These are phyloP conservation scores for Jaminaea rosea DNA, from an alignment of 1,284 basidiomycete genomes.

Conservation along the genomic window DNA sequence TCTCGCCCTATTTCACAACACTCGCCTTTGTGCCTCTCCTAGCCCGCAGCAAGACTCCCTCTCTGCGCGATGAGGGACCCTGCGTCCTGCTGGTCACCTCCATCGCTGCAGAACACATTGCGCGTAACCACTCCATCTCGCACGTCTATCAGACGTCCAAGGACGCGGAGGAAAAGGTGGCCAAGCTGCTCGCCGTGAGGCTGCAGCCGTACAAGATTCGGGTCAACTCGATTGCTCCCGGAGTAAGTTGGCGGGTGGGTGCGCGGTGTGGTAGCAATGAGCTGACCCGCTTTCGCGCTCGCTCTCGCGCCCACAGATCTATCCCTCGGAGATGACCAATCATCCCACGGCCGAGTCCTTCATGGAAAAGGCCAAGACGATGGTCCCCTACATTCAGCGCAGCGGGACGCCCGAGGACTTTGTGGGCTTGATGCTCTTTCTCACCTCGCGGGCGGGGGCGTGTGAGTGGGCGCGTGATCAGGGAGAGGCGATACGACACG, in stretches of 20 bases:
- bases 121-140: neutral
- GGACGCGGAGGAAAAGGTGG: constrained; percentile 1
- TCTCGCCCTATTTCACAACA: constrained; percentile 7
- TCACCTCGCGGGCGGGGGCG: constrained; percentile 1
- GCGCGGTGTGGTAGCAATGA: too few species aligned
- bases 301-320: too few species aligned
- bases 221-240: constrained; percentile 9
- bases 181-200: constrained; percentile 6
- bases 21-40: constrained; percentile 11
- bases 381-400: neutral
- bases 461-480: too few species aligned
- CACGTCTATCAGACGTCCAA: neutral
- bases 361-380: neutral
- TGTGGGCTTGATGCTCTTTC: neutral
- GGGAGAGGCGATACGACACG: too few species aligned
- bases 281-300: too few species aligned
- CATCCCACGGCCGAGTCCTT: neutral
- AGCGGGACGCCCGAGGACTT: constrained; percentile 1
- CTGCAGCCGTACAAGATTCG: constrained; percentile 11
- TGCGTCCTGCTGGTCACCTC: constrained; percentile 6
- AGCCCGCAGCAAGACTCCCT: neutral
- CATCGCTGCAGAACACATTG: constrained; percentile 8
- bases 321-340: constrained; percentile 13
- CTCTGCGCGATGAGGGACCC: neutral
- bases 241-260: too few species aligned